Base-by-base conservation (phyloP, 306 rosid species). In the Clitoria ternatea region DNA sequence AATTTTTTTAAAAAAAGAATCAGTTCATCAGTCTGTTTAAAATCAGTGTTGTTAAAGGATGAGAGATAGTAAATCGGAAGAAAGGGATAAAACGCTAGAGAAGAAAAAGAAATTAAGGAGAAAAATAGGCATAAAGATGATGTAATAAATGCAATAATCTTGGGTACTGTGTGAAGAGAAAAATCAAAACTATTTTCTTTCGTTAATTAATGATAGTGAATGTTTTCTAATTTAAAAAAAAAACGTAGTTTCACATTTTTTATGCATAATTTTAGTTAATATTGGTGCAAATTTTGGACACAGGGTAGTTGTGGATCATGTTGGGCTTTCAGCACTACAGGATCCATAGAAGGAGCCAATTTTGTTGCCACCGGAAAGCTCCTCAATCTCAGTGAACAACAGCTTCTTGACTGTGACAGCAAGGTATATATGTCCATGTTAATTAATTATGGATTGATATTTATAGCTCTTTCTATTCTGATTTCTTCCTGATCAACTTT, bases 311-410 rank as follows among this genome's bases (percentile, higher is more conserved):
- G 98, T 67, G 98, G 98, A 64, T 77, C 98, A 5, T 90, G 97
- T 71, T 93, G 98, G 98, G 98, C 97, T 26, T 93, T 93, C 69
- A 93, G 96, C 76, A 93, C 98, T 0, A 87, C 93, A 20, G 98
- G 98, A 61, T 83, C 88, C 4, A 42, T 88, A 7, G 98, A 93
- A 84, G 98, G 98, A 70, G 98, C 96, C 23, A 70, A 93, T 76
- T 93, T 81, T 42, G 23, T 90, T 7, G 90, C 89, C 30, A 87
- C 96, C 0, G 98, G 96, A 22, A 87, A 90, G 74, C 98, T 93
- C 13, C 77, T 90, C 17, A 90, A 18, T 85, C 97, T 93, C 15
- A 93, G 98, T 45, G 98, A 93, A 64, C 97, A 93, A 64, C 98
- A 93, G 80, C 96, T 93, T 5, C 85, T 93, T 32, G 98, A 93